Evolutionary conservation across 441 rosid species (phyloP).

Genomic region (Brassica hybrid): DNA sequence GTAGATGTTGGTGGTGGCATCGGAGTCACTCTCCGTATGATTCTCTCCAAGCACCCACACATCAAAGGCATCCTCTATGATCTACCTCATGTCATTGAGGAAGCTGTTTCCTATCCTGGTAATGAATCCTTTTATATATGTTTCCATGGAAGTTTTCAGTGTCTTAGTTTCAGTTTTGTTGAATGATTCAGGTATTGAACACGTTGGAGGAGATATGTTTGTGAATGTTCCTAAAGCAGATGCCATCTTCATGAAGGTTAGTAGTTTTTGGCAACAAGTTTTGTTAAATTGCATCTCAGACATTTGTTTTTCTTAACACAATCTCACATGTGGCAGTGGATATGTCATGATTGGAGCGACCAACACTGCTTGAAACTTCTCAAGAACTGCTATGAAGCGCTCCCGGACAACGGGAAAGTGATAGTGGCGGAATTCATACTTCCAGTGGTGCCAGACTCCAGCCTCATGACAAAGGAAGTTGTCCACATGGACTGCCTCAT

Average conservation of each 20-base stretch:
- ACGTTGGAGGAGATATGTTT: constrained; percentile 33
- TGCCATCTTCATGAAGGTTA: constrained; percentile 50
- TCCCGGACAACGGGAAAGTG: constrained; percentile 45
- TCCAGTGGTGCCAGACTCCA: constrained; percentile 36
- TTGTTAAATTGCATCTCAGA: neutral
- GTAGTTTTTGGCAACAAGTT: constrained; percentile 2
- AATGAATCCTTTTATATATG: neutral
- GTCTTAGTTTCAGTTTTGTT: neutral
- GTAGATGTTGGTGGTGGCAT: constrained; percentile 41
- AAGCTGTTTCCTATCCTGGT: constrained; percentile 45
- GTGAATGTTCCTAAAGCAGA: constrained; percentile 43
- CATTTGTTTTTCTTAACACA: neutral
- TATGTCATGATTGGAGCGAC: constrained; percentile 54
- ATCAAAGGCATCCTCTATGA: constrained; percentile 48
- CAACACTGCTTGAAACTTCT: constrained; percentile 49
- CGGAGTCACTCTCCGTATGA: constrained; percentile 35
- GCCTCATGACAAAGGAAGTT: constrained; percentile 28
- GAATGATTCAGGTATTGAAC: constrained; percentile 40
- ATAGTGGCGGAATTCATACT: constrained; percentile 45
- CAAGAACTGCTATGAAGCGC: constrained; percentile 49
- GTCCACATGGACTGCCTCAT: constrained; percentile 45
- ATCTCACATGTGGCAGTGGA: constrained; percentile 40
- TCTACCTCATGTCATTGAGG: constrained; percentile 45
- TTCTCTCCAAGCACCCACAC: constrained; percentile 43
- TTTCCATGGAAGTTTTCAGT: neutral